Evolutionary conservation across 441 rosid species (phyloP), one percentile per base, ranked within the genome.

Genomic region (Lagerstroemia fauriei): DNA sequence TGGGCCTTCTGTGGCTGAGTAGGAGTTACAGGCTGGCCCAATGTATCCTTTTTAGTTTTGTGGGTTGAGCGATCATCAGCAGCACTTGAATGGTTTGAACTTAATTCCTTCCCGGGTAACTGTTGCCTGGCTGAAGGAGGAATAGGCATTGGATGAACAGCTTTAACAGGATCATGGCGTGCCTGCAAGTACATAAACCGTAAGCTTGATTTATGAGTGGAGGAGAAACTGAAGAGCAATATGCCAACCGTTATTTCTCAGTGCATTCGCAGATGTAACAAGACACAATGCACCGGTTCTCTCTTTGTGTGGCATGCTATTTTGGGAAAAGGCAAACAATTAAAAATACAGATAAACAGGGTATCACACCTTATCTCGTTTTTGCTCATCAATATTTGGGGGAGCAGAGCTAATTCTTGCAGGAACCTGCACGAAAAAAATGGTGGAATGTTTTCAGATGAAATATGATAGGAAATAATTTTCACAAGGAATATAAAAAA

Each of bases 321-420:
- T 53, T 20, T 53, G 59, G 59, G 56, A 50, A 24, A 16, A 10
- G 56, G n/a, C n/a, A n/a, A n/a, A n/a, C n/a, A n/a, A n/a, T n/a
- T n/a, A n/a, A n/a, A n/a, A n/a, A n/a, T n/a, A n/a, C n/a, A n/a
- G n/a, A n/a, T n/a, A n/a, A n/a, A n/a, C n/a, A n/a, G n/a, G n/a
- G n/a, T n/a, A n/a, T n/a, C 81, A 76, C 77, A 95, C 99, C 98
- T 92, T 98, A 79, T 90, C 94, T 84, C 93, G 91, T 89, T 93
- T 94, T 91, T 97, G 99, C 90, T 97, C 99, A 77, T 95, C 99
- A 92, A 97, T 89, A 87, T 97, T 94, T 27, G 98, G 99, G 84
- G 99, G 99, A 79, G 99, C 99, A 77, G 99, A 97, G 89, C 92
- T 93, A 73, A 98, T 97, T 82, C 99, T 95, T 83, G 99, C 95